These are phyloP conservation scores for Aspergillus ibericus DNA, from an alignment of 2,329 filamentous ascomycete species.

Conservation along the genomic window DNA sequence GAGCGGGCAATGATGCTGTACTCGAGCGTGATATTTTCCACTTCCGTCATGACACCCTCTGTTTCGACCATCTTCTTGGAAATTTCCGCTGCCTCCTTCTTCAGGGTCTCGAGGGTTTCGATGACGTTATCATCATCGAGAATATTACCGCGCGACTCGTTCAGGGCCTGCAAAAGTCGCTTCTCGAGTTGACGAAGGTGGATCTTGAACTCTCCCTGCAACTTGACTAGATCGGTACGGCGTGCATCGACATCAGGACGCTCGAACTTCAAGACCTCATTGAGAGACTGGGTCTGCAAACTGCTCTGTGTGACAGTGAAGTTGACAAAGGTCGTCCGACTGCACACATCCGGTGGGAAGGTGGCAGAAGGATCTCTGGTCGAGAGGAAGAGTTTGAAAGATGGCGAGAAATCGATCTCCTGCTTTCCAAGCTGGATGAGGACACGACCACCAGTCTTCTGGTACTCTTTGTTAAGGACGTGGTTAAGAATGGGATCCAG, in stretches of 20 bases:
- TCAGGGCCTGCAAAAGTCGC: constrained; percentile 87
- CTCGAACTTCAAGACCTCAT: constrained; percentile 96
- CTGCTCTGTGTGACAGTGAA: constrained; percentile 99
- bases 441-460: constrained; percentile 95
- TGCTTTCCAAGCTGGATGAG: constrained; percentile 98
- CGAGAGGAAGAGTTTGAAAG: constrained; percentile 92
- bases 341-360: constrained; percentile 96
- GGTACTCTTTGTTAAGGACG: constrained; percentile 98
- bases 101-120: constrained; percentile 93
- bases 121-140: constrained; percentile 98
- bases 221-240: constrained; percentile 94
- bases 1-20: constrained; percentile 92
- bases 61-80: constrained; percentile 95
- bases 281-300: constrained; percentile 94
- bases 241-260: constrained; percentile 95
- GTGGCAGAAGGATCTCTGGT: constrained; percentile 94
- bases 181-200: constrained; percentile 95
- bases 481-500: constrained; percentile 97
- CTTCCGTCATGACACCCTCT: constrained; percentile 96
- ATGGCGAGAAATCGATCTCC: constrained; percentile 97
- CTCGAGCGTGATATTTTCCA: constrained; percentile 90
- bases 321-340: constrained; percentile 97
- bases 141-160: constrained; percentile 96
- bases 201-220: constrained; percentile 99
- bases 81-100: constrained; percentile 96